phyloP scores from a whole-genome alignment of 768 basidiomycete genomes.

The Lactarius hengduanensis region DNA sequence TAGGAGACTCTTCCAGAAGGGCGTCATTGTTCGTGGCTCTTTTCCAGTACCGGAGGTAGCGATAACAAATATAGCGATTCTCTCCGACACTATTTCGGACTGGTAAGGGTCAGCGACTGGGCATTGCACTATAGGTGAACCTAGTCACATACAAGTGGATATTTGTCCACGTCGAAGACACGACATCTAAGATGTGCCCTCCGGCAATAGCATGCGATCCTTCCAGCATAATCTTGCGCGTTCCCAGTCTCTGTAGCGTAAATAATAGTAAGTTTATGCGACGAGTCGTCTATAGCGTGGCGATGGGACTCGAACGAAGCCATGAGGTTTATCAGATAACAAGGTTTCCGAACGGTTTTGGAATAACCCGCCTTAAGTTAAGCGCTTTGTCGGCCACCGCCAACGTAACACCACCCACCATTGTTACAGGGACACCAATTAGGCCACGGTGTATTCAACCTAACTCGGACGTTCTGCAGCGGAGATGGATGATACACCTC shows the following conservation, averaged over 20 bases:
- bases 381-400: no score
- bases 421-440: no score
- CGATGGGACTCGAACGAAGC: conserved; percentile 7
- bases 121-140: not conserved
- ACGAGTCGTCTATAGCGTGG: not conserved
- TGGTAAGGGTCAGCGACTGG: conserved; percentile 33
- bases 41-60: conserved; percentile 83
- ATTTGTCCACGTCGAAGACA: conserved; percentile 35
- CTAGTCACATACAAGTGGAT: conserved; percentile 34
- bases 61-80: conserved; percentile 70
- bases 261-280: conserved; percentile 53
- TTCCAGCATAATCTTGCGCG: conserved; percentile 76
- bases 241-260: conserved; percentile 94
- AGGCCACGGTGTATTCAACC: no score
- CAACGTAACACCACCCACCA: no score
- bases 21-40: conserved; percentile 77
- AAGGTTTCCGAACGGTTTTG: not conserved
- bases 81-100: conserved; percentile 66
- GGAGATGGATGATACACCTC: no score
- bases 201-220: conserved; percentile 69
- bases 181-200: conserved; percentile 46
- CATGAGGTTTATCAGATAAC: conserved; percentile 23
- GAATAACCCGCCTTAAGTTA: no score
- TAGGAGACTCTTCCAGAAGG: conserved; percentile 74
- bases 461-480: no score